A percentile compares a stretch with the other conserved stretches of the same genome.
Conservation (phyloP, 2,329 filamentous ascomycete genomes). For the Penicillium sp. region DNA sequence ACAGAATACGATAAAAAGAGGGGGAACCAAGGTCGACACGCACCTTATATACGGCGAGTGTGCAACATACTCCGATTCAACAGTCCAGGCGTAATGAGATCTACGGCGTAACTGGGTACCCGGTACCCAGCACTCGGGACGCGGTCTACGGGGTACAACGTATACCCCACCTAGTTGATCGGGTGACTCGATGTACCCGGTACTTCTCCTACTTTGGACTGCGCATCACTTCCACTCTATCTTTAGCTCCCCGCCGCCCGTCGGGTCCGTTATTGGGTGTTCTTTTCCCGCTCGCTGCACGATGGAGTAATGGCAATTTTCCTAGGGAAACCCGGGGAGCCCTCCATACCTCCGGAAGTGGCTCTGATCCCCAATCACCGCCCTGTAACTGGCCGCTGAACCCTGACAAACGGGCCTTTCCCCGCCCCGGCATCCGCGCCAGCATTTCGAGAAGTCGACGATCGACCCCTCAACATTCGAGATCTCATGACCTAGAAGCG, state of each 20-base stretch:
- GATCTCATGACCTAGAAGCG: neutral
- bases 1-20: neutral
- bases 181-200: conserved; percentile 14
- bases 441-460: neutral
- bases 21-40: neutral
- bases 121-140: conserved; percentile 3
- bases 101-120: conserved; percentile 11
- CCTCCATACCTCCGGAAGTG: neutral
- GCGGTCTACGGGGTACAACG: neutral
- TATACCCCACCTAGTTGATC: neutral
- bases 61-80: neutral
- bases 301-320: conserved; percentile 4
- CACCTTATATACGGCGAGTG: neutral
- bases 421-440: neutral
- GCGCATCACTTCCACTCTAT: conserved; percentile 5
- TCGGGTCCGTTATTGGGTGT: conserved; percentile 3
- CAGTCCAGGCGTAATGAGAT: neutral
- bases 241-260: conserved; percentile 2
- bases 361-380: conserved; percentile 4
- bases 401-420: neutral
- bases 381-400: conserved; percentile 2
- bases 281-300: conserved; percentile 3
- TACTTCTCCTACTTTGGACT: conserved; percentile 9
- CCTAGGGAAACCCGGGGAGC: neutral
- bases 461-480: neutral